Conservation (phyloP, 2,329 filamentous ascomycete genomes). For the Pseudomassariella vexata region DNA sequence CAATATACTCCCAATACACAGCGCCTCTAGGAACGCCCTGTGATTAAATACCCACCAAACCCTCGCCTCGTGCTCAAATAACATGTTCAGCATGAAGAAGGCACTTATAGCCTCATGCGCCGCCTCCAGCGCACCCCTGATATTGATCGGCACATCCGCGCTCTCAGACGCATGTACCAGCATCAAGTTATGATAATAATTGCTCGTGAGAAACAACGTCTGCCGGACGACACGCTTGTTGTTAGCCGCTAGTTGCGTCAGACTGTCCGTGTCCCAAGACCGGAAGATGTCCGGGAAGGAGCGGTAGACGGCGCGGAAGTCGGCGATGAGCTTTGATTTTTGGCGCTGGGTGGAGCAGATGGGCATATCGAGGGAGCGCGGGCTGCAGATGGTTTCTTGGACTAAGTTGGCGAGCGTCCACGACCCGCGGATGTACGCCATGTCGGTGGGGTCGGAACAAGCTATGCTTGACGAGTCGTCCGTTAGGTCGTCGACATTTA, state of each 20-base stretch:
- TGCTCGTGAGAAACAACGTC: constrained; percentile 73
- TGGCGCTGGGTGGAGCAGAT: constrained; percentile 63
- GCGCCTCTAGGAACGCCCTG: constrained; percentile 69
- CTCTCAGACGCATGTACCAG: constrained; percentile 69
- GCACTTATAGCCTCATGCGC: constrained; percentile 68
- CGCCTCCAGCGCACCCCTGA: constrained; percentile 65
- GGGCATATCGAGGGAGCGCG: constrained; percentile 66
- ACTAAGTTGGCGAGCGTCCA: constrained; percentile 77
- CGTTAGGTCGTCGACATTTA: constrained; percentile 66
- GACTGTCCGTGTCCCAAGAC: constrained; percentile 56
- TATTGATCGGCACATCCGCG: constrained; percentile 56
- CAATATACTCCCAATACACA: constrained; percentile 60
- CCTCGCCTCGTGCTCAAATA: constrained; percentile 65
- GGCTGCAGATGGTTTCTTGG: constrained; percentile 70
- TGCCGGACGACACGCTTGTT: constrained; percentile 67
- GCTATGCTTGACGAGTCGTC: constrained; percentile 57
- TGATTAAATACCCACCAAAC: constrained; percentile 87
- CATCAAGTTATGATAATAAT: constrained; percentile 81
- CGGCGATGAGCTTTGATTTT: constrained; percentile 62
- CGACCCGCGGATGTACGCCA: constrained; percentile 67
- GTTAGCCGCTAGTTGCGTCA: constrained; percentile 48
- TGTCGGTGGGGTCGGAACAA: constrained; percentile 58
- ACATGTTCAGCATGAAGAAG: constrained; percentile 67
- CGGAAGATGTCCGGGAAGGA: constrained; percentile 67
- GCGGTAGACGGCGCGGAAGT: constrained; percentile 67